Conservation (phyloP, 805 yeast genomes). For the Kodamaea hsintzibuensis region DNA sequence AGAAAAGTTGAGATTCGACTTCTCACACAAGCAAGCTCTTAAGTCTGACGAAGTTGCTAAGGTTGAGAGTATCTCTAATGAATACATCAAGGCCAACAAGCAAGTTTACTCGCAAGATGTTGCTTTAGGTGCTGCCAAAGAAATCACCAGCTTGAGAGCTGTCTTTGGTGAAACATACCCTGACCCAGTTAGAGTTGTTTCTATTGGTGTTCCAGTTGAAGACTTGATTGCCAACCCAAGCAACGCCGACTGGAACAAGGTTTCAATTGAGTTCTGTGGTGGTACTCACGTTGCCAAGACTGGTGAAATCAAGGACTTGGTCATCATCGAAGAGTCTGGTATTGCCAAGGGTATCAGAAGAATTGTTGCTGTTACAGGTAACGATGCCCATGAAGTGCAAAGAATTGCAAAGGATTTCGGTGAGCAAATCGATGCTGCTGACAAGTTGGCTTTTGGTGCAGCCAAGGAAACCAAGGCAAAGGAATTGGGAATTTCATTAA, state of each 20-base stretch:
- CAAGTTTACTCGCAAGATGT: conserved; percentile 84
- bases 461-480: conserved; percentile 80
- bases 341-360: conserved; percentile 99
- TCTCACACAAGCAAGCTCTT: conserved; percentile 88
- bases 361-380: conserved; percentile 94
- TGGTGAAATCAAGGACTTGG: conserved; percentile 88
- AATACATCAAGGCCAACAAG: conserved; percentile 67
- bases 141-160: conserved; percentile 87
- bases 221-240: conserved; percentile 72
- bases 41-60: conserved; percentile 66
- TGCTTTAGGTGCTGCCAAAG: conserved; percentile 66
- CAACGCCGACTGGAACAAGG: conserved; percentile 70
- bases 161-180: conserved; percentile 99
- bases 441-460: conserved; percentile 67
- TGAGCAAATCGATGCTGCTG: conserved; percentile 57
- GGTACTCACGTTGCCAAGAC: conserved; percentile 96
- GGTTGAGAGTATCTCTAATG: conserved; percentile 75
- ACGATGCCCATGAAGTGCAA: conserved; percentile 88
- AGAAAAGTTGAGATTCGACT: conserved; percentile 94
- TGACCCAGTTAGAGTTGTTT: conserved; percentile 97
- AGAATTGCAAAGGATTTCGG: conserved; percentile 75
- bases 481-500: conserved; percentile 79
- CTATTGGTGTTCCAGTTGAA: conserved; percentile 89
- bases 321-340: conserved; percentile 91
- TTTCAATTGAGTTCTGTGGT: conserved; percentile 96